A percentile compares a stretch with the other conserved stretches of the same genome.
These are phyloP conservation scores for Penicillium salamii DNA, from an alignment of 495 filamentous ascomycete species.

Conservation along the genomic window DNA sequence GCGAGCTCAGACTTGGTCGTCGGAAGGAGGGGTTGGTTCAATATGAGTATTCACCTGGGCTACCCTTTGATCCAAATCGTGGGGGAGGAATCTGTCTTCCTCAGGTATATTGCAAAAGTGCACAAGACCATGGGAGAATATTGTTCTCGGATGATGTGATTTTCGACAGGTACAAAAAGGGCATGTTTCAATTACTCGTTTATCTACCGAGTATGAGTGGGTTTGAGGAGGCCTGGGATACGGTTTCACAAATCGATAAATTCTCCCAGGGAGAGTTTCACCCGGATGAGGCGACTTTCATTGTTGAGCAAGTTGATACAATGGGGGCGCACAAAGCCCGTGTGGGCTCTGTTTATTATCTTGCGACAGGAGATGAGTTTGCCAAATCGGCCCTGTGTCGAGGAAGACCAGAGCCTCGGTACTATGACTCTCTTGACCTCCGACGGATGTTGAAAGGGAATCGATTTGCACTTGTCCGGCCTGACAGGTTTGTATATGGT, in stretches of 20 bases:
- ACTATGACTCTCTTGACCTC: slow-evolving; percentile 16
- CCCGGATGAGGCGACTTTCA: slow-evolving; percentile 10
- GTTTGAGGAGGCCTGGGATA: slow-evolving; percentile 1
- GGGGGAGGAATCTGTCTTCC: slow-evolving; percentile 31
- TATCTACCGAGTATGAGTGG: slow-evolving; percentile 12
- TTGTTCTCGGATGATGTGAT: slow-evolving; percentile 28
- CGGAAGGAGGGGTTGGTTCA: slow-evolving; percentile 21
- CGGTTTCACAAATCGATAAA: slow-evolving; percentile 10
- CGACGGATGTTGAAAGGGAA: slow-evolving; percentile 4
- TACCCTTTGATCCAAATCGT: slow-evolving; percentile 31
- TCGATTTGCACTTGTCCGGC: slow-evolving; percentile 21
- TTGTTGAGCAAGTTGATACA: slow-evolving; percentile 8
- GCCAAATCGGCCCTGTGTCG: slow-evolving; percentile 19
- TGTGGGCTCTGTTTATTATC: slow-evolving; percentile 9
- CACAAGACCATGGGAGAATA: neutral
- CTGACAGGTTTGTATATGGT: slow-evolving; percentile 28
- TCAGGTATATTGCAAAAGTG: slow-evolving; percentile 29
- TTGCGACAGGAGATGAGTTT: slow-evolving; percentile 23
- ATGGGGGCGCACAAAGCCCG: neutral
- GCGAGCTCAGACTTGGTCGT: slow-evolving; percentile 24
- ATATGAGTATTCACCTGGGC: slow-evolving; percentile 23
- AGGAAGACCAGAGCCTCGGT: slow-evolving; percentile 17
- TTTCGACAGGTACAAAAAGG: slow-evolving; percentile 12
- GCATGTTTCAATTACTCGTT: slow-evolving; percentile 27
- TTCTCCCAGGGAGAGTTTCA: slow-evolving; percentile 15